Evolutionary conservation across 2,329 filamentous ascomycete species (phyloP), one percentile per base, ranked within the genome.

Genomic region (Penicillium hesseltinei): DNA sequence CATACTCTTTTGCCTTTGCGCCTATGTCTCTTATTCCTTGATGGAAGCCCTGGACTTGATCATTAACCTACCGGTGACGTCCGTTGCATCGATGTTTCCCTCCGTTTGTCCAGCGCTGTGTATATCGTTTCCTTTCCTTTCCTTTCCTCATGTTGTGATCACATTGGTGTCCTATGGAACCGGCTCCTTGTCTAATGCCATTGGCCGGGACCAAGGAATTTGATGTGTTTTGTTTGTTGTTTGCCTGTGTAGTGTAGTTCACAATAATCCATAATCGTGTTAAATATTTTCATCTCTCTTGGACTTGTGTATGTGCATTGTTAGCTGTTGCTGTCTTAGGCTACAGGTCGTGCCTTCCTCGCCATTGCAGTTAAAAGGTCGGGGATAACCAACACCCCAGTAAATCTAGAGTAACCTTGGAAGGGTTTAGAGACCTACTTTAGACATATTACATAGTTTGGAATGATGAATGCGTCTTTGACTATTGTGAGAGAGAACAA

Each of bases 211-310:
- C 48, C 35, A 31, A 29, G 38, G 39, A 58, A 53, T 45, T 44
- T 54, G 38, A 25, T 27, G 44, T 61, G 47, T 40, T 15, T 50
- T 27, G 27, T 36, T 35, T 35, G 17, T 42, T 19, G 15, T 59
- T 42, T 40, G 38, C 35, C 21, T 53, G 59, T 65, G 58, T 64
- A 62, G 59, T 62, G 61, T 66, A 64, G 57, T 49, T 60, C 57
- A 62, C 49, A 53, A 62, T 62, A 54, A 62, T 43, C 40, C 49
- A 61, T 62, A 64, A 62, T 62, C 13, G 27, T 47, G 54, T 47
- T 27, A 27, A 39, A 47, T 47, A 47, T 29, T 47, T 27, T 33
- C 19, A 25, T 47, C 2, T 35, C 7, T 35, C 31, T 23, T 23
- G 31, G 11, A 15, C 11, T 33, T 33, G 31, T 33, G 11, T 15